phyloP scores from a whole-genome alignment of 1,139 yeast genomes.

The Yamadazyma mexicana region DNA sequence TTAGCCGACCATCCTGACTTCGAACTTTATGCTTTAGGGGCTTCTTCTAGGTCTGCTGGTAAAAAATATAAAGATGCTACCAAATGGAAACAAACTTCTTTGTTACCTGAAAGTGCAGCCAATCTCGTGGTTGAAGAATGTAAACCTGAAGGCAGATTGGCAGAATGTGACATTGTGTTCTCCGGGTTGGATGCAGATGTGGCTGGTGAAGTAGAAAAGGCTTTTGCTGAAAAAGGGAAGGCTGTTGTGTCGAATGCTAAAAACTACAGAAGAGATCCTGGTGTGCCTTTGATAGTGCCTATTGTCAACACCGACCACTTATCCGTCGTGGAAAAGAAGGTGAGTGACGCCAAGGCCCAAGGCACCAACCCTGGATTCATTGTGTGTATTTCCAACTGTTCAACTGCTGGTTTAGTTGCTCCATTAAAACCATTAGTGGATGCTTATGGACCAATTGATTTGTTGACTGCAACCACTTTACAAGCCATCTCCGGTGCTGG shows the following conservation, averaged over 20 bases:
- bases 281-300: constrained; percentile 93
- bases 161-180: constrained; percentile 90
- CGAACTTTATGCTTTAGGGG: constrained; percentile 83
- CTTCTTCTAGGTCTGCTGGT: constrained; percentile 93
- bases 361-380: constrained; percentile 72
- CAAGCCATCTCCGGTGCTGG: constrained; percentile 99
- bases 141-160: constrained; percentile 65
- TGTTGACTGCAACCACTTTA: constrained; percentile 84
- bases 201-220: constrained; percentile 91
- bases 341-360: constrained; percentile 51
- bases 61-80: constrained; percentile 82
- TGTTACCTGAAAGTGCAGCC: constrained; percentile 70
- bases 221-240: constrained; percentile 76
- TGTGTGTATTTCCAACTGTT: constrained; percentile 95
- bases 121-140: constrained; percentile 74
- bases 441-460: constrained; percentile 83
- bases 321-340: constrained; percentile 65
- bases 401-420: constrained; percentile 97
- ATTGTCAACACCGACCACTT: constrained; percentile 94
- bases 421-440: constrained; percentile 93
- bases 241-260: constrained; percentile 92
- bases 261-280: constrained; percentile 84
- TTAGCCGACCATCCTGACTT: constrained; percentile 88
- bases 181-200: constrained; percentile 92
- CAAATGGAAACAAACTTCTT: constrained; percentile 90